Evolutionary conservation across 2,329 filamentous ascomycete species (phyloP), one percentile per base, ranked within the genome.

Genomic region (Shiraia sp.): DNA sequence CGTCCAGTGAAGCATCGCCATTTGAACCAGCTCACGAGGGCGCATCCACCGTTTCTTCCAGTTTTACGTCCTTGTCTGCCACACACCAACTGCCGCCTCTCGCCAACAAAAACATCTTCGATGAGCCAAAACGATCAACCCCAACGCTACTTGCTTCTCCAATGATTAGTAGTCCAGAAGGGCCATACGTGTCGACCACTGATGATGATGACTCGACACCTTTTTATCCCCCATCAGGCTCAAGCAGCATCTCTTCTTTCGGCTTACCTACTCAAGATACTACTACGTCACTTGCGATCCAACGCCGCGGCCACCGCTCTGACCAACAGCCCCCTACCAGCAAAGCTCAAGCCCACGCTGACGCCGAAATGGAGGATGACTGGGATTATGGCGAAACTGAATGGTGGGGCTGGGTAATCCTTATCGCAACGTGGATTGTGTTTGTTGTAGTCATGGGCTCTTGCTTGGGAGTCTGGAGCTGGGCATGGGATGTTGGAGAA

Each of bases 401-500:
- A 60, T 95, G 89, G 85, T 99, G 93, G 92, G 93, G 93, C 1
- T 99, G 92, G 90, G 86, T 96, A 6, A 86, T 99, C 33, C 75
- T 99, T 23, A 74, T 87, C 28, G 86, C 89, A 32, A 99, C 95
- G 0, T 99, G 95, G 93, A 74, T 95, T 31, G 90, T 96, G 17
- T 97, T 99, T 67, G 90, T 97, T 14, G 83, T 93, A 1, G 93
- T 93, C 23, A 97, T 99, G 88, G 93, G 93, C 38, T 95, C 88
- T 36, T 96, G 90, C 68, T 79, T 97, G 32, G 92, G 88, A 15
- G 83, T 97, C 15, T 99, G 93, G 93, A 93, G 86, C 69, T 99
- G 93, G 93, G 93, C 93, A 2, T 99, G 93, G 93, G 92, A 97
- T 73, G 92, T 97, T 2, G 92, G 92, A 32, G 90, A 92, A 69